These are phyloP conservation scores for Thalassiosira ordinaria DNA, from an alignment of 352 stramenopile genomes.

Conservation along the genomic window DNA sequence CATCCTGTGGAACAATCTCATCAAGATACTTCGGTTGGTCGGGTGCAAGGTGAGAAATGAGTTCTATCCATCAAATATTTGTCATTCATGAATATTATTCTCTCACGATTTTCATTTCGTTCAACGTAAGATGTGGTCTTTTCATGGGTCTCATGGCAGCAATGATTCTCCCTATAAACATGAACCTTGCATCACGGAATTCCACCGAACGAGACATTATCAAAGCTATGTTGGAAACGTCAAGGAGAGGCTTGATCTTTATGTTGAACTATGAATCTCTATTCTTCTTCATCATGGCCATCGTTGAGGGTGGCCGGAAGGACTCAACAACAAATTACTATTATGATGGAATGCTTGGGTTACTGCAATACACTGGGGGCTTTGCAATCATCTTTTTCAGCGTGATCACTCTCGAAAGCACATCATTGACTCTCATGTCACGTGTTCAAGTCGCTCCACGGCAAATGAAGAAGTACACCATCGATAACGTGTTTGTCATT, in stretches of 20 bases:
- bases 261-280: constrained; percentile 79
- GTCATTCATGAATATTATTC: too few relatives aligned
- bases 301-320: constrained; percentile 51
- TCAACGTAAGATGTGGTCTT: constrained; percentile 36
- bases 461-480: constrained; percentile 52
- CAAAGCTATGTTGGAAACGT: constrained; percentile 37
- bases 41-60: constrained; percentile 31
- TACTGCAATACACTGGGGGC: constrained; percentile 69
- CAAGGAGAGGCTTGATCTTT: constrained; percentile 59
- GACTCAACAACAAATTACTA: constrained; percentile 24
- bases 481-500: constrained; percentile 69
- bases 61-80: too few relatives aligned
- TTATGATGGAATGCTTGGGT: constrained; percentile 76
- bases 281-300: constrained; percentile 62
- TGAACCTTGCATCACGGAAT: constrained; percentile 33
- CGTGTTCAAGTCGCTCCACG: constrained; percentile 63
- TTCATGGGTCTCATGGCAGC: constrained; percentile 45
- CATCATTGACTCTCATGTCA: constrained; percentile 70
- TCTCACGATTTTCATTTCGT: too few relatives aligned
- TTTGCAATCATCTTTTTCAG: constrained; percentile 62
- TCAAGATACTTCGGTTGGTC: constrained; percentile 54
- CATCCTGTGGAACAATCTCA: constrained; percentile 46
- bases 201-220: constrained; percentile 45
- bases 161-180: constrained; percentile 48
- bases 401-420: constrained; percentile 57